Conservation (phyloP, 495 filamentous ascomycete genomes). For the Xylaria venustula region DNA sequence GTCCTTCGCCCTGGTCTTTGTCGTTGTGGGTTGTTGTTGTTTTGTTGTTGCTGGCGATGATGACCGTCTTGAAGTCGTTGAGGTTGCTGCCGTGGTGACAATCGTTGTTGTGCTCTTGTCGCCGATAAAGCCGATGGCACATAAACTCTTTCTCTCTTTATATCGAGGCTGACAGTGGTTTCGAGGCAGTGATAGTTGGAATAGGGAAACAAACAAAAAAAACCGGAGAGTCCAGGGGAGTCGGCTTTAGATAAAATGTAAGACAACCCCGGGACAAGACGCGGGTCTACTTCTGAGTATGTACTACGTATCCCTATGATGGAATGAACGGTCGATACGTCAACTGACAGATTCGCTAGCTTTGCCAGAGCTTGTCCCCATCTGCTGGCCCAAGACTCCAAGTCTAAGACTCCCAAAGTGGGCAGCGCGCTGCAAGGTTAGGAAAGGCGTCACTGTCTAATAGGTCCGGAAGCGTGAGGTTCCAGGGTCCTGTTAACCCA, state of each 20-base stretch:
- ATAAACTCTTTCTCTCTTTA: background rate
- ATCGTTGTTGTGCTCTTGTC: too few relatives aligned
- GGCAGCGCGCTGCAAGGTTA: constrained; percentile 6
- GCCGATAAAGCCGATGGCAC: too few relatives aligned
- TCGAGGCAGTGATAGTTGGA: background rate
- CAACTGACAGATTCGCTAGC: constrained; percentile 17
- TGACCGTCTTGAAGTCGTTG: background rate
- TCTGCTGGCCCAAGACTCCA: constrained; percentile 8
- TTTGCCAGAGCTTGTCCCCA: constrained; percentile 3
- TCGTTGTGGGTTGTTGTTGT: background rate
- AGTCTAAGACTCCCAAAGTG: background rate
- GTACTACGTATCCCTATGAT: constrained; percentile 5
- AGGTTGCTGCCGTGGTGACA: too few relatives aligned
- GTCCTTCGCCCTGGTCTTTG: background rate
- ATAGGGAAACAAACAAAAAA: background rate
- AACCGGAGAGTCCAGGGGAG: background rate
- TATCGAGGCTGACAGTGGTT: background rate
- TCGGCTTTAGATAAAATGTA: constrained; percentile 14
- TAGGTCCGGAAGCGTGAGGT: background rate
- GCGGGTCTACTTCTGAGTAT: background rate
- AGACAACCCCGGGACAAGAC: background rate
- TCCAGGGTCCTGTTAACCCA: constrained; percentile 8
- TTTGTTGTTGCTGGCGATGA: background rate
- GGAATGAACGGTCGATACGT: constrained; percentile 15
- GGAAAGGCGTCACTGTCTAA: constrained; percentile 7